These are phyloP conservation scores for Colletotrichum australisinense DNA, from an alignment of 2,329 filamentous ascomycete genomes.

Conservation along the genomic window DNA sequence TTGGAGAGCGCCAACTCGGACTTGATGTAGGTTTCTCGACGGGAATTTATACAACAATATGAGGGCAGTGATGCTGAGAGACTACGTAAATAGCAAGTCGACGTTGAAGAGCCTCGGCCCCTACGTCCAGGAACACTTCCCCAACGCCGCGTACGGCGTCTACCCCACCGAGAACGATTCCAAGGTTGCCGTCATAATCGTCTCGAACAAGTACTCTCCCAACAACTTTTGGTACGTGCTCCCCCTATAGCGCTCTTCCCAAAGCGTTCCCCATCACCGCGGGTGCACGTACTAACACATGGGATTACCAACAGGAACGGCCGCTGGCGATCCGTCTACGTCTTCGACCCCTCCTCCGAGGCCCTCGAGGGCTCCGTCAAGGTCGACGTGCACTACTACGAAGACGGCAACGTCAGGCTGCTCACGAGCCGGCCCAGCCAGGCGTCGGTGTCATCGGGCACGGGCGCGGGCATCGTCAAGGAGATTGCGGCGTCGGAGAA, in stretches of 20 bases:
- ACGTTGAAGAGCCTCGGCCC: slow-evolving; percentile 80
- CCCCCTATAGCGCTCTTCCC: too few relatives aligned
- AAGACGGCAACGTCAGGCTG: slow-evolving; percentile 96
- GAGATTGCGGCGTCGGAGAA: slow-evolving; percentile 85
- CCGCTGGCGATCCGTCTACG: slow-evolving; percentile 92
- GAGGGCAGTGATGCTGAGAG: slow-evolving; percentile 35
- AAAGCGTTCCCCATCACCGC: too few relatives aligned
- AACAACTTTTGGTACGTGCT: slow-evolving; percentile 89
- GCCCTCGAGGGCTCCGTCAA: slow-evolving; percentile 83
- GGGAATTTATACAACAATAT: background rate
- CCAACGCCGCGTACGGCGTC: slow-evolving; percentile 82
- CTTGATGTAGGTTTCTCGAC: slow-evolving; percentile 73
- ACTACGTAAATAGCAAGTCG: slow-evolving; percentile 72
- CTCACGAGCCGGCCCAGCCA: slow-evolving; percentile 85
- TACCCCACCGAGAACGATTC: slow-evolving; percentile 83
- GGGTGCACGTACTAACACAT: background rate
- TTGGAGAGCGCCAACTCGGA: slow-evolving; percentile 82
- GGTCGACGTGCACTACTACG: slow-evolving; percentile 99
- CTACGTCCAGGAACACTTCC: slow-evolving; percentile 91
- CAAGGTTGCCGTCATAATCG: slow-evolving; percentile 83
- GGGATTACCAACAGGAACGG: slow-evolving; percentile 76
- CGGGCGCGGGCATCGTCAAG: slow-evolving; percentile 76
- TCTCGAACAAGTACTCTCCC: slow-evolving; percentile 97
- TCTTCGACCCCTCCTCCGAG: slow-evolving; percentile 76
- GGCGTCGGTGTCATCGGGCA: slow-evolving; percentile 69